Evolutionary conservation across 768 basidiomycete genomes (phyloP), one percentile per base, ranked within the genome.

Genomic region (Podaxis mareebaensis): DNA sequence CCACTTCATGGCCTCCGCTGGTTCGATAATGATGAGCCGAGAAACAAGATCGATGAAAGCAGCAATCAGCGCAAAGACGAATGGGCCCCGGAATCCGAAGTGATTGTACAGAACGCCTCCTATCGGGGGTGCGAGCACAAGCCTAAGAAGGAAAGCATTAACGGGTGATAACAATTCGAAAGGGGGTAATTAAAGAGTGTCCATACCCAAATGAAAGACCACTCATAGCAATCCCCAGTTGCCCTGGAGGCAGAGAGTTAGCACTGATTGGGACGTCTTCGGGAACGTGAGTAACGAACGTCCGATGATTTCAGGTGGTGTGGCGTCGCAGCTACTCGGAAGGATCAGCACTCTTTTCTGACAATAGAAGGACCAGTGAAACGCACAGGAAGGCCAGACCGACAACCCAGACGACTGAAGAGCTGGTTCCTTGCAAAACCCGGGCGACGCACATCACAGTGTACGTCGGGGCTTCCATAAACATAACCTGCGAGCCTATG

Each of bases 381-480:
- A 67, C 76, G 68, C 68, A 86, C 85, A 88, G 70, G 30, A 88
- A 75, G 26, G 87, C 86, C 36, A 88, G 67, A 1, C 87, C 87
- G 20, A 87, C 82, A 0, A 85, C 79, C 86, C 86, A 88, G 8
- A 89, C 77, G 71, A 86, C 77, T 4, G 86, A 83, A 0, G 86
- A 86, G 15, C 83, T 82, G 10, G 85, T 71, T 4, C 87, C 87
- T 70, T 88, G 87, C 28, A 87, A 53, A n/a, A 81, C 68, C 36
- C 88, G 82, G 7, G 87, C 85, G 40, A 87, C 36, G 13, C 78
- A 81, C 85, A 89, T 86, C 12, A 86, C 71, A 60, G 80, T 67
- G 65, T 83, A 88, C 42, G 75, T 80, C 2, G 81, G 82, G 0
- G 86, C 85, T 66, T 86, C 83, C 86, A 88, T 87, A 11, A 89